phyloP scores from a whole-genome alignment of 2,329 filamentous ascomycete genomes.

The Gaeumannomyces tritici region DNA sequence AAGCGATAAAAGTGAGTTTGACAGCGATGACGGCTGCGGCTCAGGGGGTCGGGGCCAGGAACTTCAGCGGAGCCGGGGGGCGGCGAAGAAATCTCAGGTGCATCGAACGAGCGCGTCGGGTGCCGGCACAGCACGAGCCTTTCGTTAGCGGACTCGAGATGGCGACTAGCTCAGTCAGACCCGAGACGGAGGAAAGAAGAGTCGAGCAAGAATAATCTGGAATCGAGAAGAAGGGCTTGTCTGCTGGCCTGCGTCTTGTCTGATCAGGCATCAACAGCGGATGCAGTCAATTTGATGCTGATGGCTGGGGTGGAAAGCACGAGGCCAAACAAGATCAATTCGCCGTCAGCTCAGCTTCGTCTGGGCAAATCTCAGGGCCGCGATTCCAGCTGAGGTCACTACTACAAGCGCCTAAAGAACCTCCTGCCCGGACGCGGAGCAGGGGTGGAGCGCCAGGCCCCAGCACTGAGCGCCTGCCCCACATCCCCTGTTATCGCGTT shows the following conservation, averaged over 20 bases:
- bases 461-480: neutral
- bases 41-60: neutral
- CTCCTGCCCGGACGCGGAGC: too few species aligned
- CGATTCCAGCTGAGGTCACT: neutral
- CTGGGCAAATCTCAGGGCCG: neutral
- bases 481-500: neutral
- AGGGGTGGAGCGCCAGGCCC: neutral
- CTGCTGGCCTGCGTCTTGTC: neutral
- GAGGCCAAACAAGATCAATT: neutral
- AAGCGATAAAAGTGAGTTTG: neutral
- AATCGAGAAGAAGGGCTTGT: neutral
- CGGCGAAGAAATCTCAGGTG: neutral
- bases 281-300: too few species aligned
- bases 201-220: neutral
- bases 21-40: neutral
- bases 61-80: neutral
- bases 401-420: too few species aligned
- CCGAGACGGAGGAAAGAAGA: neutral
- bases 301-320: neutral
- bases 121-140: neutral
- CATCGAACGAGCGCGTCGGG: neutral
- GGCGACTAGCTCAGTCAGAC: neutral
- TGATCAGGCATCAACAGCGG: neutral
- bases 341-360: neutral
- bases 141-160: neutral